Conservation (phyloP, 257 asterid species). For the Gentiana straminea region DNA sequence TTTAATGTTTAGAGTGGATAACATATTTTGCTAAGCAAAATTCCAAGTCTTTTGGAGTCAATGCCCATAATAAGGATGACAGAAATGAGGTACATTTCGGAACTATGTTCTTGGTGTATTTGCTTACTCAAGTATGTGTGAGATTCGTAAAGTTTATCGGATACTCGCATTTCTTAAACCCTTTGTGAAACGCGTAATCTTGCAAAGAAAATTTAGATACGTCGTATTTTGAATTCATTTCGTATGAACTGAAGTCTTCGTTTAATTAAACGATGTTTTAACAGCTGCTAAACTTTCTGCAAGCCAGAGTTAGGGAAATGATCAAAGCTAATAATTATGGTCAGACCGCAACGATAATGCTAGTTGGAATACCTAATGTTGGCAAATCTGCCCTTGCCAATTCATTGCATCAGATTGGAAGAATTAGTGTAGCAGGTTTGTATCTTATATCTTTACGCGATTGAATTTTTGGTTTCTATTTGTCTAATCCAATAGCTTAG, state of each 20-base stretch:
- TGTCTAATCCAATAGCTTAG: background rate
- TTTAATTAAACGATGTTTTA: background rate
- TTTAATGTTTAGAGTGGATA: constrained; percentile 50
- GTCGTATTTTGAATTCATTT: no score
- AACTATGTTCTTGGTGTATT: background rate
- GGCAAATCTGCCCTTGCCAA: constrained; percentile 96
- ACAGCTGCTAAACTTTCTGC: constrained; percentile 74
- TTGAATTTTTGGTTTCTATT: no score
- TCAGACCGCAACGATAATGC: constrained; percentile 52
- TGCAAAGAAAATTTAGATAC: no score
- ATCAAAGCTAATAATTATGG: constrained; percentile 21
- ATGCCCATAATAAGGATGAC: constrained; percentile 64
- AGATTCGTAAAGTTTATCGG: no score
- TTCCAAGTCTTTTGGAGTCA: constrained; percentile 47
- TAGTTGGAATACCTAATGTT: constrained; percentile 84
- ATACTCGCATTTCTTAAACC: no score
- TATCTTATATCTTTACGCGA: no score
- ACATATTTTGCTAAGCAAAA: constrained; percentile 36
- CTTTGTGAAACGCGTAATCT: no score
- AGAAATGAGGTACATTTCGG: constrained; percentile 44
- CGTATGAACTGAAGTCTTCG: no score
- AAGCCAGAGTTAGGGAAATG: constrained; percentile 66
- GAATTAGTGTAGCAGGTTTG: constrained; percentile 83
- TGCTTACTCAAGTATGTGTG: background rate
- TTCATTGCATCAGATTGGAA: constrained; percentile 84